Evolutionary conservation across 2,329 filamentous ascomycete genomes (phyloP), one percentile per base, ranked within the genome.

Genomic region (Boeremia exigua): DNA sequence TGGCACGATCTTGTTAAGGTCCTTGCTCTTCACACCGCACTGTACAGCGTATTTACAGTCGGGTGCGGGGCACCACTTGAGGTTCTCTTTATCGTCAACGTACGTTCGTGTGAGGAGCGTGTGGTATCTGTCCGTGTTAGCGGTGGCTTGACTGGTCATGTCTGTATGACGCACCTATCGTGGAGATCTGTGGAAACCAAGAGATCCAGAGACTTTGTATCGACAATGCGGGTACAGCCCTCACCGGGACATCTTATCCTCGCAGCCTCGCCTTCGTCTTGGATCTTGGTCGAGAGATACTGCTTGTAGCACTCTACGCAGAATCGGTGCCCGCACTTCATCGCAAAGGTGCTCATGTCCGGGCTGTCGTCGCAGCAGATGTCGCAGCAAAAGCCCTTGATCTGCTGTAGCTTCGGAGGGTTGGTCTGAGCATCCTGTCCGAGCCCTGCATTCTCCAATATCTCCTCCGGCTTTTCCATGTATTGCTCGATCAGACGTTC

Each of bases 61-160:
- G n/a, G 95, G 95, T 1, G 94, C 94, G 0, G 95, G 95, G 74
- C 95, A 99, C 95, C 95, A 99, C 75, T 96, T 96, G 57, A 98
- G 85, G 52, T 89, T 89, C 54, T 96, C 93, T 77, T 92, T 96
- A 76, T 99, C 94, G 75, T 99, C 95, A 57, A 99, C 95, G 70
- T 96, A 99, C 6, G 93, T 97, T 66, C 95, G 84, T 70, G 91
- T 96, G 30, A 99, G 86, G 14, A 99, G 84, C 65, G 90, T 87
- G 62, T 90, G 86, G 71, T 99, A 99, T 63, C 92, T 86, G 61
- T 32, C 56, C n/a, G 36, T 11, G 52, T 73, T 48, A 68, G 63
- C 48, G 40, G 19, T 30, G 12, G 15, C 28, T 38, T 28, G 29
- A 28, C 9, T 17, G 14, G 1, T 9, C 10, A 25, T 30, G 12